phyloP scores from a whole-genome alignment of 441 rosid genomes.

The Erodium trifolium region DNA sequence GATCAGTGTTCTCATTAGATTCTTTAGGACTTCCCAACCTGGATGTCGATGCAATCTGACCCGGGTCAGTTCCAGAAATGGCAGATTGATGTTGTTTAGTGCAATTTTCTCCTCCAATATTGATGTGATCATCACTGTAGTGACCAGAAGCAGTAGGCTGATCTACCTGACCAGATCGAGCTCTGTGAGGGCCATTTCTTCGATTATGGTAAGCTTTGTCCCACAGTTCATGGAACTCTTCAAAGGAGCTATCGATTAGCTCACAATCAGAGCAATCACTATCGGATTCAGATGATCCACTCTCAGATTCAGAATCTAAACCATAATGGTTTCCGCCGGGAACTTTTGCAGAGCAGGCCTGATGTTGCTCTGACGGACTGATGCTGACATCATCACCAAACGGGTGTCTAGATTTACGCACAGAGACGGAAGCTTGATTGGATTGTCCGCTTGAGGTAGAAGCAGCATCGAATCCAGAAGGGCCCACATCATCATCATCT shows the following conservation, averaged over 20 bases:
- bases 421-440: no score
- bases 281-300: neutral
- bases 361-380: no score
- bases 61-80: neutral
- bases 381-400: no score
- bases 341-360: no score
- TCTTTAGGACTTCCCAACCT: neutral
- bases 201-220: neutral
- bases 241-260: neutral
- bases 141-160: neutral
- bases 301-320: constrained; percentile 1
- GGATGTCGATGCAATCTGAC: neutral
- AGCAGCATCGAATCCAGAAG: neutral
- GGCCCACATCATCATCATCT: neutral
- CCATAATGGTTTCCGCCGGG: neutral
- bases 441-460: no score
- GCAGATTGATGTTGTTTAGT: neutral
- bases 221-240: neutral
- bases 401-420: no score
- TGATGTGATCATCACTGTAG: neutral
- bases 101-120: neutral
- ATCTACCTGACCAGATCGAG: neutral
- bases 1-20: neutral
- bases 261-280: constrained; percentile 8
- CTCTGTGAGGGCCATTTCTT: neutral